phyloP scores from a whole-genome alignment of 495 filamentous ascomycete species.

The Aspergillus hancockii region DNA sequence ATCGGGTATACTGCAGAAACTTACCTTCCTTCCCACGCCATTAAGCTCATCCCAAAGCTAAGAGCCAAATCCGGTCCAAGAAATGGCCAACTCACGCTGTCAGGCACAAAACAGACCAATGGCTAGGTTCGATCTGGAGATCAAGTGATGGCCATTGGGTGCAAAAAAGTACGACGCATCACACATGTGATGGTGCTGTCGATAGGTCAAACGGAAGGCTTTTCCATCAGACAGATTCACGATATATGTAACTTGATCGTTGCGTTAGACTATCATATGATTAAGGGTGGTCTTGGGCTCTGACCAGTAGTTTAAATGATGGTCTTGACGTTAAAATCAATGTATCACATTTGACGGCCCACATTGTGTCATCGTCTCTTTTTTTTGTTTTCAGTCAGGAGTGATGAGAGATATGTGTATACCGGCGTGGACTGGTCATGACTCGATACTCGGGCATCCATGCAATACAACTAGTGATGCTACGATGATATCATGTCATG shows the following conservation, averaged over 20 bases:
- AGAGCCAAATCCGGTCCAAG: neutral
- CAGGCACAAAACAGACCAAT: slow-evolving; percentile 1
- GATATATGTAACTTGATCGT: neutral
- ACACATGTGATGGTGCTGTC: neutral
- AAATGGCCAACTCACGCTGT: slow-evolving; percentile 1
- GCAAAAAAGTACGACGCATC: neutral
- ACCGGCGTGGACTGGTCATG: no score
- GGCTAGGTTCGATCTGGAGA: neutral
- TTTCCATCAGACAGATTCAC: neutral
- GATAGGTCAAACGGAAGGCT: neutral
- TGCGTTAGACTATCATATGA: neutral
- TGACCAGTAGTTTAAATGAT: slow-evolving; percentile 1
- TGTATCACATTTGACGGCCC: slow-evolving; percentile 4
- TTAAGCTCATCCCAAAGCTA: neutral
- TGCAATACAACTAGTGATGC: neutral
- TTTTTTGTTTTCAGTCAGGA: neutral
- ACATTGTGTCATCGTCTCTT: neutral
- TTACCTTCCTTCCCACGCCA: neutral
- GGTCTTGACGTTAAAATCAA: neutral
- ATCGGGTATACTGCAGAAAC: neutral
- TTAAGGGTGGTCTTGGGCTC: neutral
- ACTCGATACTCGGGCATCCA: neutral
- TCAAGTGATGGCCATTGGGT: neutral
- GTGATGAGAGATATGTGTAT: neutral
- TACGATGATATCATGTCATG: neutral